These are phyloP conservation scores for Suillus paluster DNA, from an alignment of 768 basidiomycete species.

Conservation along the genomic window DNA sequence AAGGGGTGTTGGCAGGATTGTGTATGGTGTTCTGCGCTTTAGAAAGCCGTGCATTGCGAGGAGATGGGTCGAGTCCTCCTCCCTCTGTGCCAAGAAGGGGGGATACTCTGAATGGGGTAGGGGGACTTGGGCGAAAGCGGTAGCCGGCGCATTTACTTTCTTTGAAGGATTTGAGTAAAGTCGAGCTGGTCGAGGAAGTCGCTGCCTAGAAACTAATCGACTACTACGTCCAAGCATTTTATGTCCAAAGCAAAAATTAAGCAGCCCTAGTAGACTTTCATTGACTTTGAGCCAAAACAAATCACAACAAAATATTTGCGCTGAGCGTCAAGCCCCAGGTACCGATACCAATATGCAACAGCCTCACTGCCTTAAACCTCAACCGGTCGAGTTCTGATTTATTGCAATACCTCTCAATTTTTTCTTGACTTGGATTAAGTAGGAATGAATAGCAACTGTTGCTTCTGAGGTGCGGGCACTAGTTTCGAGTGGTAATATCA, in stretches of 20 bases:
- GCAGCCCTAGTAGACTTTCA: no score
- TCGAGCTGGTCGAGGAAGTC: conserved; percentile 70
- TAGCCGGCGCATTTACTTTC: conserved; percentile 55
- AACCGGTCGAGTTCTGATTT: no score
- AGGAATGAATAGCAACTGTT: no score
- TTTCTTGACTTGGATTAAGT: no score
- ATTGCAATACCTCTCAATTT: no score
- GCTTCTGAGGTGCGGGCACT: no score
- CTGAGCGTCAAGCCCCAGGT: no score
- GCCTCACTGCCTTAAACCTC: no score
- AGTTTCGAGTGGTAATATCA: no score
- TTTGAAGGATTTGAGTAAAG: conserved; percentile 72
- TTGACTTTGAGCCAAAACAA: no score
- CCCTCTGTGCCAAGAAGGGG: conserved; percentile 38
- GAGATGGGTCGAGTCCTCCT: conserved; percentile 16
- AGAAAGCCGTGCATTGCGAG: conserved; percentile 57
- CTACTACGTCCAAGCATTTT: background rate
- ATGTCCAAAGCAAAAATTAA: background rate
- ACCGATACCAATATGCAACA: no score
- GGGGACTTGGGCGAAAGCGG: conserved; percentile 44
- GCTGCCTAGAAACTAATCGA: conserved; percentile 56
- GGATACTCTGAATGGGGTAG: conserved; percentile 44
- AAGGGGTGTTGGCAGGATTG: conserved; percentile 67
- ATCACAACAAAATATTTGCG: no score
- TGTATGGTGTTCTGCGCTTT: conserved; percentile 48